Base-by-base conservation (phyloP, 768 basidiomycete species). In the Epithele typhae region DNA sequence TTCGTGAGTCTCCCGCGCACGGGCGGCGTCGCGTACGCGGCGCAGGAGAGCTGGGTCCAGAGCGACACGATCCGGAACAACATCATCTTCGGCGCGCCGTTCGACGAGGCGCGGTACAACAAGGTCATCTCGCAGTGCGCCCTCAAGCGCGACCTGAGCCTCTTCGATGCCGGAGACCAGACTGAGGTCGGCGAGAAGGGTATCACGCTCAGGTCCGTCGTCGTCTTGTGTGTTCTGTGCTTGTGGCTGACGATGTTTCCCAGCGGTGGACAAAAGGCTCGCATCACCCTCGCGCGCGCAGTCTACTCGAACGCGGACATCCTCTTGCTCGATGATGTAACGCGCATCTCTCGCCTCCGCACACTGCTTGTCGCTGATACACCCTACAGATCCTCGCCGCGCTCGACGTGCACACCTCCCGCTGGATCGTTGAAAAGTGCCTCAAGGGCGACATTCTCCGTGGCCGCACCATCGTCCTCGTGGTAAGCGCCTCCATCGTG, bases 41-140 rank as follows among this genome's bases (percentile, higher is more conserved):
- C 82, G 4, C 88, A 92, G 59, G 86, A 88, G 58, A 77, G 82
- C 6, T 92, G 86, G 86, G 80, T 88, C 2, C 77, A 41, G 40
- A n/a, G 5, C 2, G 4, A 3, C 11, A 37, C 15, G 42, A 18
- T 18, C n/a, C 5, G 66, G 66, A 68, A 74, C 19, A 78, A 78
- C 48, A 76, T 78, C 37, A 41, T 77, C 1, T 78, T 78, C 50
- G 76, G 76, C 1, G 55, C 69, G 12, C 58, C 68, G 1, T 76
- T 59, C 43, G 71, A 78, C 34, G 68, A 69, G 40, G 64, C 61
- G 6, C 60, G 76, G 24, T 77, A 77, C 54, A 24, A 41, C 24
- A 25, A 30, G 15, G 68, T 72, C 33, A 55, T 70, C 35, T 37
- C 61, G 23, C 69, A 70, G 40, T 71, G 69, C 40, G 68, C 66